Conservation (phyloP, 2,329 filamentous ascomycete species). For the Westerdykella ornata region DNA sequence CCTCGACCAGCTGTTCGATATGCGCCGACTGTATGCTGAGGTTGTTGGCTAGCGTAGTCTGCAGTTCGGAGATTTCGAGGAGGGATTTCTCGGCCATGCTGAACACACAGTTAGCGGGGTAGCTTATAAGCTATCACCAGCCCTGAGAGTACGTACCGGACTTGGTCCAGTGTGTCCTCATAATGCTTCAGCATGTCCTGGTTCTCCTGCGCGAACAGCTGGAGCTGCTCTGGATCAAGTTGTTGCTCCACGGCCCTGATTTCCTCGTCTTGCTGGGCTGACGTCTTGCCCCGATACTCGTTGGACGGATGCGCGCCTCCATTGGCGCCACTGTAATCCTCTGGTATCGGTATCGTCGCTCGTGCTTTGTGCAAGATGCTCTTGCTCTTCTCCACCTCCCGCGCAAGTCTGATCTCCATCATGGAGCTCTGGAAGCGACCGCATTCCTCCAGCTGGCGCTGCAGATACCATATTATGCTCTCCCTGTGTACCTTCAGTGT, state of each 20-base stretch:
- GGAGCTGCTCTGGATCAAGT: conserved; percentile 76
- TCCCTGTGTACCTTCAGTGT: conserved; percentile 67
- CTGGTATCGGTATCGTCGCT: conserved; percentile 22
- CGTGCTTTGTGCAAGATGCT: conserved; percentile 70
- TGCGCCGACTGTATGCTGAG: conserved; percentile 78
- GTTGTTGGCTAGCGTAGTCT: conserved; percentile 81
- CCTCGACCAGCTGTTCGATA: conserved; percentile 80
- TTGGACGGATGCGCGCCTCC: conserved; percentile 8
- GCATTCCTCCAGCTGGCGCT: conserved; percentile 67
- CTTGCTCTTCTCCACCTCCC: conserved; percentile 84
- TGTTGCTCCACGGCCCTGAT: conserved; percentile 46
- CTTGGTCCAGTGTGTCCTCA: conserved; percentile 88
- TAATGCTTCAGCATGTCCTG: conserved; percentile 89
- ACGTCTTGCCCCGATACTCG: conserved; percentile 24
- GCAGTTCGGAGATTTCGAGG: conserved; percentile 85
- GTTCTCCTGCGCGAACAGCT: conserved; percentile 91
- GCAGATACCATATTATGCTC: conserved; percentile 74
- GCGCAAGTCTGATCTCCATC: conserved; percentile 81
- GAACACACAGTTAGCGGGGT: conserved; percentile 14
- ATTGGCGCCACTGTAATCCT: conserved; percentile 18
- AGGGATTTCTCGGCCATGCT: conserved; percentile 86
- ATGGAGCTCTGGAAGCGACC: conserved; percentile 76
- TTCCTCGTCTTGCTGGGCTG: conserved; percentile 18
- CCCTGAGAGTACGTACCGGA: conserved; percentile 58
- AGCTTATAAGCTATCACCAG: no score